Evolutionary conservation across 768 basidiomycete genomes (phyloP).

Genomic region (Calocybe indica): DNA sequence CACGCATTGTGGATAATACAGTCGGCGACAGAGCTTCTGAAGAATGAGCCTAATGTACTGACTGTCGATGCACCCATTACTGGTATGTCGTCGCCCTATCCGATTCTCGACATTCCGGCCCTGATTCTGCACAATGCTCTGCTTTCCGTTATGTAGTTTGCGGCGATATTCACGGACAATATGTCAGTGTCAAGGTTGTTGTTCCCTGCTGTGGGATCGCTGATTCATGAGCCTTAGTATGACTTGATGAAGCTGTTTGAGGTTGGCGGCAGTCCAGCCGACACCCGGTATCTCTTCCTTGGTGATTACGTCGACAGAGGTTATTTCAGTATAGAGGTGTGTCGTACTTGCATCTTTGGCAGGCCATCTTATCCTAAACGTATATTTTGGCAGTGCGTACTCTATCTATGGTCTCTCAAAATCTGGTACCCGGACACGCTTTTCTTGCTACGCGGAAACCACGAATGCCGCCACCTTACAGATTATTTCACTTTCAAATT

Average conservation of each 20-base stretch:
- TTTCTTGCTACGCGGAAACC: constrained; percentile 95
- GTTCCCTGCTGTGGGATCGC: neutral
- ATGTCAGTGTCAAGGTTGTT: constrained; percentile 50
- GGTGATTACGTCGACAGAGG: constrained; percentile 94
- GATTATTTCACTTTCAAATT: constrained; percentile 99
- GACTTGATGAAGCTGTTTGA: constrained; percentile 95
- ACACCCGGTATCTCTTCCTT: constrained; percentile 87
- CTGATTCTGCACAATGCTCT: neutral
- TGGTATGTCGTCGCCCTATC: constrained; percentile 42
- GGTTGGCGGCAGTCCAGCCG: constrained; percentile 91
- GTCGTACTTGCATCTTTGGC: constrained; percentile 10
- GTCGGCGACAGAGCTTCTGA: constrained; percentile 79
- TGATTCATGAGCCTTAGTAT: constrained; percentile 44
- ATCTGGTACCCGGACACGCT: constrained; percentile 99
- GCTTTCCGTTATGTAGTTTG: constrained; percentile 51
- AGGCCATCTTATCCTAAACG: constrained; percentile 4
- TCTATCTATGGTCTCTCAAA: constrained; percentile 97
- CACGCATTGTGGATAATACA: constrained; percentile 93
- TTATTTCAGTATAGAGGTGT: constrained; percentile 88
- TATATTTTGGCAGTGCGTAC: constrained; percentile 66
- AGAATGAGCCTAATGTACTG: constrained; percentile 83
- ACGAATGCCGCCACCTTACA: constrained; percentile 97
- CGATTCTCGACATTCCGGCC: neutral
- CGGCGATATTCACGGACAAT: constrained; percentile 99
- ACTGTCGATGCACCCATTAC: constrained; percentile 97